phyloP scores from a whole-genome alignment of 106 monocot species.

The Cymbidium sinense region DNA sequence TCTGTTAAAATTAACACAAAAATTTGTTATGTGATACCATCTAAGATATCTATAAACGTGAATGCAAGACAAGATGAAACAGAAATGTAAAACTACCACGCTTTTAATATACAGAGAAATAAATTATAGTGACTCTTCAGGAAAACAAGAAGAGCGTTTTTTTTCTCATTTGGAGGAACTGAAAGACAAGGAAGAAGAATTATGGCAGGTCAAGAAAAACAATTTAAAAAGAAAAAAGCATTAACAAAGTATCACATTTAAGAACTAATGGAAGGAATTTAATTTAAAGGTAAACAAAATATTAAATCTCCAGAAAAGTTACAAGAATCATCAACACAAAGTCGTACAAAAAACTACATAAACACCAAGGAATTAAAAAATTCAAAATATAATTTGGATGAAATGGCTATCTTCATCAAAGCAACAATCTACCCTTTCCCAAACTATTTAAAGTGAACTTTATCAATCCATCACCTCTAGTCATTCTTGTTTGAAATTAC shows the following conservation, averaged over 20 bases:
- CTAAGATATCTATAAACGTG: not conserved
- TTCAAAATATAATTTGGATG: no score
- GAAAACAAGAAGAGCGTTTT: not conserved
- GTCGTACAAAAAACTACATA: no score
- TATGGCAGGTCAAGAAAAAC: not conserved
- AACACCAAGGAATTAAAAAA: no score
- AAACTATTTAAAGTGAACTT: no score
- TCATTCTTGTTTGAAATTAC: no score
- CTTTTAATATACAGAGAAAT: not conserved
- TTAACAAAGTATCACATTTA: not conserved
- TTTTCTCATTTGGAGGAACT: not conserved
- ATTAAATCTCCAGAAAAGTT: no score
- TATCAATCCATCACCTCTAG: no score
- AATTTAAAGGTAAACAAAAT: not conserved
- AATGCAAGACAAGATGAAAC: not conserved
- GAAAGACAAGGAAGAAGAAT: not conserved
- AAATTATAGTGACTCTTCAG: not conserved
- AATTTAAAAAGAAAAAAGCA: not conserved
- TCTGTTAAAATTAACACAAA: slow-evolving; percentile 30
- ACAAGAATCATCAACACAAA: no score
- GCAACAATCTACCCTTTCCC: no score
- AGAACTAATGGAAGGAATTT: not conserved
- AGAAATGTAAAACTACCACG: not conserved
- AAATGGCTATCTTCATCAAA: no score
- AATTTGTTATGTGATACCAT: not conserved